A percentile compares a stretch with the other conserved stretches of the same genome.
These are phyloP conservation scores for Elsinoe necatrix DNA, from an alignment of 2,329 filamentous ascomycete species.

Conservation along the genomic window DNA sequence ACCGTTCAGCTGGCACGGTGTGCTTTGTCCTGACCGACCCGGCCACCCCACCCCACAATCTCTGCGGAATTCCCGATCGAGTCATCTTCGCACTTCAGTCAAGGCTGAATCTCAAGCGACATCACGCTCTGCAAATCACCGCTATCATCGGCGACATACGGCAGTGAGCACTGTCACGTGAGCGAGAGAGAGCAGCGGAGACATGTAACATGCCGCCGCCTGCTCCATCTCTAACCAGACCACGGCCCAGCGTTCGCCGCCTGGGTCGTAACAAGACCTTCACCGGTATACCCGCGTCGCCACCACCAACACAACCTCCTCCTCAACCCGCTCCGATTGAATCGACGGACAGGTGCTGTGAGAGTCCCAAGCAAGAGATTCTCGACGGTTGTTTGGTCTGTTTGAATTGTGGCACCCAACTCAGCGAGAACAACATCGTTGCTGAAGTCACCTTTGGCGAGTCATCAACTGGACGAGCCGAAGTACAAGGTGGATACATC, in stretches of 20 bases:
- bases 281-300: constrained; percentile 6
- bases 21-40: not conserved
- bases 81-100: not conserved
- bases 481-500: constrained; percentile 85
- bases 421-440: constrained; percentile 82
- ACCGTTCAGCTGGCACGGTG: not conserved
- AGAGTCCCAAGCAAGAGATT: constrained; percentile 26
- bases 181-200: not conserved
- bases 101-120: not conserved
- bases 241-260: not conserved
- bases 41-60: constrained; percentile 10
- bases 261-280: constrained; percentile 10
- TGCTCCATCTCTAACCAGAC: not conserved
- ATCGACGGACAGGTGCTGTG: constrained; percentile 21
- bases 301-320: not conserved
- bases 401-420: constrained; percentile 72
- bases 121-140: not conserved
- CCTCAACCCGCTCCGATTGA: constrained; percentile 15
- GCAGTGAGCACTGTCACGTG: not conserved
- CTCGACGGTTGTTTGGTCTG: constrained; percentile 50
- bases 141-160: not conserved
- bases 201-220: not conserved
- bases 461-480: constrained; percentile 71
- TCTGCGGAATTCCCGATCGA: not conserved
- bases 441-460: constrained; percentile 89